A percentile compares a stretch with the other conserved stretches of the same genome.
phyloP scores from a whole-genome alignment of 2,329 filamentous ascomycete genomes.

The Westerdykella sp. region DNA sequence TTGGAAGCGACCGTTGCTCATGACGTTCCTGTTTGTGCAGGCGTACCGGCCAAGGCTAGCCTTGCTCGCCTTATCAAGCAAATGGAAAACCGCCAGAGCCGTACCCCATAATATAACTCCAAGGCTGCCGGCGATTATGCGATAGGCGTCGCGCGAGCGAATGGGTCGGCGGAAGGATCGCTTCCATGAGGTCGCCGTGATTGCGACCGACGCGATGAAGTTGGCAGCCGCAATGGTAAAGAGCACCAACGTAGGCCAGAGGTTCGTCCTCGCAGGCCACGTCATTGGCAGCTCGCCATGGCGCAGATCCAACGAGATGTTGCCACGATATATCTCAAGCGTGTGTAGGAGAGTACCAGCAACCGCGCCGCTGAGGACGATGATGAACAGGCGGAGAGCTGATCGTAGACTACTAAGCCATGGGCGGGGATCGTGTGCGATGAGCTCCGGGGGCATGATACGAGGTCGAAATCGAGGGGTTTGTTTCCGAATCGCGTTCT shows the following conservation, averaged over 20 bases:
- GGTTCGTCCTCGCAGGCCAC: conserved; percentile 34
- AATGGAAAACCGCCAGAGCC: conserved; percentile 27
- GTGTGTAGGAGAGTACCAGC: conserved; percentile 33
- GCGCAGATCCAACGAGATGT: conserved; percentile 31
- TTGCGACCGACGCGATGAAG: conserved; percentile 30
- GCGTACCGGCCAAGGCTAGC: conserved; percentile 33
- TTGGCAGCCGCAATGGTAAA: conserved; percentile 28
- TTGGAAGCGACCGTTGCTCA: conserved; percentile 34
- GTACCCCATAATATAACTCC: conserved; percentile 31
- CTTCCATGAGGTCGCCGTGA: conserved; percentile 28
- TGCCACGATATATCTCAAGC: conserved; percentile 31
- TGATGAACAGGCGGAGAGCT: conserved; percentile 32
- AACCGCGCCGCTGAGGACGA: conserved; percentile 33
- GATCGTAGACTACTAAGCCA: conserved; percentile 34
- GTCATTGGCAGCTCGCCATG: conserved; percentile 34
- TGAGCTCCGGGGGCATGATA: conserved; percentile 24
- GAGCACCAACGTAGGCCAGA: conserved; percentile 32
- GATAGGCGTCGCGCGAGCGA: conserved; percentile 30
- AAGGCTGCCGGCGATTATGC: conserved; percentile 29
- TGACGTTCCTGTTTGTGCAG: conserved; percentile 27
- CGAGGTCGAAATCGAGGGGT: background rate
- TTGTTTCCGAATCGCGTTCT: conserved; percentile 3
- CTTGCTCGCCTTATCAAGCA: conserved; percentile 32
- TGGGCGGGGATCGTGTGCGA: conserved; percentile 20
- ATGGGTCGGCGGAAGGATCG: conserved; percentile 30